Conservation (phyloP, 1,139 yeast genomes). For the Insectozyma bohioensis region DNA sequence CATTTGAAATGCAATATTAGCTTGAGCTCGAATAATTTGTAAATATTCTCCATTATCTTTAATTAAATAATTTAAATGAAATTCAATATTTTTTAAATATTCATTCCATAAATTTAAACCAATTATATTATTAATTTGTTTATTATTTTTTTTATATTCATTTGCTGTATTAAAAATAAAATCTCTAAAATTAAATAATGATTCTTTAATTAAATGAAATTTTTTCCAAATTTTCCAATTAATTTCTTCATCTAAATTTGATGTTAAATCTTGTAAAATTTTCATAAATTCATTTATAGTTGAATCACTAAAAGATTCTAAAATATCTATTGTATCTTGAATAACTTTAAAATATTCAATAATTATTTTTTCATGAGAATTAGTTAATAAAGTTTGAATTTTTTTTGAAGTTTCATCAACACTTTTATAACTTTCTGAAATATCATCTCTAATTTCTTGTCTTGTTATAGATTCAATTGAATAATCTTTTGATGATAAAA, state of each 20-base stretch:
- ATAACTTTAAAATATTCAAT: constrained; percentile 45
- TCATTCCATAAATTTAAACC: constrained; percentile 51
- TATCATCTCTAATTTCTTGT: constrained; percentile 57
- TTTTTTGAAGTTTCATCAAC: constrained; percentile 32
- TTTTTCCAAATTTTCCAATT: constrained; percentile 70
- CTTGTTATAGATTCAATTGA: constrained; percentile 43
- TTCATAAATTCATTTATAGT: constrained; percentile 55
- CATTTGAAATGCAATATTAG: constrained; percentile 75
- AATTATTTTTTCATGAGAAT: constrained; percentile 29
- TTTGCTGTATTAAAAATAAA: constrained; percentile 47
- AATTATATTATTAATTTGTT: constrained; percentile 21
- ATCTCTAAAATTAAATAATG: constrained; percentile 57
- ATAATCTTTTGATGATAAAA: constrained; percentile 39
- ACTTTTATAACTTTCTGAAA: constrained; percentile 36
- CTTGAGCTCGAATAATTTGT: constrained; percentile 73
- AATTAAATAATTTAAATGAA: constrained; percentile 57
- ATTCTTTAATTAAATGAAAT: constrained; percentile 58
- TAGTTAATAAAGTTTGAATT: constrained; percentile 37
- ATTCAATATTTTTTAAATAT: constrained; percentile 56
- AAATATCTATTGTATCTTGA: constrained; percentile 58
- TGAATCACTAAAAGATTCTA: constrained; percentile 72
- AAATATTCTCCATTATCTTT: constrained; percentile 73
- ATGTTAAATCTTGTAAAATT: constrained; percentile 32
- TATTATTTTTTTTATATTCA: constrained; percentile 28
- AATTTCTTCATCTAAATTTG: constrained; percentile 31